Evolutionary conservation across 495 filamentous ascomycete genomes (phyloP), one percentile per base, ranked within the genome.

Genomic region (Penicillium parvum): DNA sequence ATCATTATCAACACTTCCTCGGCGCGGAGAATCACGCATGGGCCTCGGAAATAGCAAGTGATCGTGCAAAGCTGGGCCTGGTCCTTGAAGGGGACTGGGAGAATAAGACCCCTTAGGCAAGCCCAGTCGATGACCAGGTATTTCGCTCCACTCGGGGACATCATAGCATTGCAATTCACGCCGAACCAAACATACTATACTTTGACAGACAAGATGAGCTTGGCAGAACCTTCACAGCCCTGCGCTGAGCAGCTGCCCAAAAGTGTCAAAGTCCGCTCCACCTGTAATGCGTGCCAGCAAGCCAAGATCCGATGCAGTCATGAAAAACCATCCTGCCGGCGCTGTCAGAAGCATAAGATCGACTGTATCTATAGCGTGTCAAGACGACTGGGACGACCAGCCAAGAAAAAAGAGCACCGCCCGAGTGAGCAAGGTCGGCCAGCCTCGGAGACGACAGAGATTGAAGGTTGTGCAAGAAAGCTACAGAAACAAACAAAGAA

Each of bases 241-340:
- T 36, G 34, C 7, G 32, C 42, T 7, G 52, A 53, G 10, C 47
- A 54, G 14, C 46, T 66, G 3, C 61, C 65, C 6, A 66, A 64
- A 29, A 66, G 61, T 25, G 63, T 69, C 34, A 73, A 71, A 38
- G 59, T 72, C 26, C 68, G 71, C 36, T 64, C 63, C 1, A 73
- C 71, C 0, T 75, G 72, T 52, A 73, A 75, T 43, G 62, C 68
- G 12, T 75, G 71, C 25, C 68, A 73, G 32, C 62, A 73, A 34
- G 67, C 65, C 9, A 75, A 75, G 38, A 66, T 75, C 15, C 61
- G 69, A n/a, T 75, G 72, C 53, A 68, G 68, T 25, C 69, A 71
- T 40, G 68, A 74, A 40, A 69, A 65, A 23, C 68, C 66, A 9
- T 60, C 62, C 2, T 75, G 72, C 40, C 60, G 58, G 10, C 52